These are phyloP conservation scores for Cucurbitaria berberidis DNA, from an alignment of 2,329 filamentous ascomycete species.

Conservation along the genomic window DNA sequence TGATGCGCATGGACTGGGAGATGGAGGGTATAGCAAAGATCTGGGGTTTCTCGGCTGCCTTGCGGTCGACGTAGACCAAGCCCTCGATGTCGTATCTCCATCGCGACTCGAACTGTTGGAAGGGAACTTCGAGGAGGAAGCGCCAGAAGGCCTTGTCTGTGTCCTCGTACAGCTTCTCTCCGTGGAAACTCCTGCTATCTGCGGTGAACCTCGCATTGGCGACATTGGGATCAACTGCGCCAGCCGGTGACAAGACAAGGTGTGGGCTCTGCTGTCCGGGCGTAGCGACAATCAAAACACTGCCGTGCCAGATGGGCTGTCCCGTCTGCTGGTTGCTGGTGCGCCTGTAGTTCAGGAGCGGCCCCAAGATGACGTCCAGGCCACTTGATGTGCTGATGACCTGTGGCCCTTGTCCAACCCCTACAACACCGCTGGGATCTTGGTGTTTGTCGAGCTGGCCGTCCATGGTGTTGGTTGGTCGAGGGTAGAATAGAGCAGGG, in stretches of 20 bases:
- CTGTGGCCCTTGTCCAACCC: conserved; percentile 53
- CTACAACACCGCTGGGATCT: conserved; percentile 36
- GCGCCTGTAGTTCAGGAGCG: conserved; percentile 77
- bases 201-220: conserved; percentile 34
- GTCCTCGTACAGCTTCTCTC: conserved; percentile 66
- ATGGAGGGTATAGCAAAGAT: conserved; percentile 64
- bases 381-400: conserved; percentile 49
- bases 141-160: conserved; percentile 64
- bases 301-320: conserved; percentile 74
- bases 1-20: conserved; percentile 70
- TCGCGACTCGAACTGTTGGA: conserved; percentile 72
- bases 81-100: conserved; percentile 80
- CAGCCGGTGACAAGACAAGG: conserved; percentile 64
- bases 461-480: conserved; percentile 5
- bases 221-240: conserved; percentile 38
- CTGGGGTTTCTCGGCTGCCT: conserved; percentile 40
- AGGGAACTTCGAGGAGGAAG: conserved; percentile 66
- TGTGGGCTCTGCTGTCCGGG: conserved; percentile 69
- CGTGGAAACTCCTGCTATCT: conserved; percentile 48
- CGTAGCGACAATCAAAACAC: conserved; percentile 80
- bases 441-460: conserved; percentile 19
- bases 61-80: conserved; percentile 65
- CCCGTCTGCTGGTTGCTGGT: conserved; percentile 64
- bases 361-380: conserved; percentile 71
- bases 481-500: neutral